phyloP scores from a whole-genome alignment of 371 early-diverging fungal genomes.

The Enteropsectra breve region DNA sequence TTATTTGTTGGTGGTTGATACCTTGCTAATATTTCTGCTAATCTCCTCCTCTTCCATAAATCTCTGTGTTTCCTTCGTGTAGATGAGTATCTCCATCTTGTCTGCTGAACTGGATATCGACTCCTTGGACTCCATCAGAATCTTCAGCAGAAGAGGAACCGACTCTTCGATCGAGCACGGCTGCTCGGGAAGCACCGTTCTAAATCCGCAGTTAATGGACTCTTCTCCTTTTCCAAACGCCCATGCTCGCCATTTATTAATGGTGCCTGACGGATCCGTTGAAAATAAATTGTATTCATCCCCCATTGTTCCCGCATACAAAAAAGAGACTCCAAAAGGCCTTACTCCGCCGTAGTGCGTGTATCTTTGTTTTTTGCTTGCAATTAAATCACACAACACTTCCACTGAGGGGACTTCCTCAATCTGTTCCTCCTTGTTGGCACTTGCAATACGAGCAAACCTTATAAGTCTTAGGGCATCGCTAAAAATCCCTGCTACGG shows the following conservation, averaged over 20 bases:
- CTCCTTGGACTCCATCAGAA: constrained; percentile 36
- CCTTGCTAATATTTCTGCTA: too few relatives aligned
- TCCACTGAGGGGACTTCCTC: constrained; percentile 77
- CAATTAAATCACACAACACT: constrained; percentile 78
- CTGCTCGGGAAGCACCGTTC: constrained; percentile 28
- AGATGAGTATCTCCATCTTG: constrained; percentile 40
- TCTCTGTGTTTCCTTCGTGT: constrained; percentile 11
- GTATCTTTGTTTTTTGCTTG: constrained; percentile 90
- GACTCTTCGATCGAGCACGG: constrained; percentile 34
- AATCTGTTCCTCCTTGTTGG: constrained; percentile 73
- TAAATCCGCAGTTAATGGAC: constrained; percentile 43
- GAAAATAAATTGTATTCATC: constrained; percentile 86
- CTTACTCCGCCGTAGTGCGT: constrained; percentile 93
- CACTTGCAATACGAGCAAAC: constrained; percentile 74
- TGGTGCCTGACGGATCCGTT: constrained; percentile 94
- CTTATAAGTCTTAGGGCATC: constrained; percentile 90
- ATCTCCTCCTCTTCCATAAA: constrained; percentile 29
- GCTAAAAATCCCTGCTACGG: constrained; percentile 90
- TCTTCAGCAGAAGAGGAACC: constrained; percentile 23
- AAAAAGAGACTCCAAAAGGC: constrained; percentile 93
- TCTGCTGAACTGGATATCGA: constrained; percentile 11
- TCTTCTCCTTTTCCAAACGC: constrained; percentile 71
- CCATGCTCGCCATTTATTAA: constrained; percentile 90
- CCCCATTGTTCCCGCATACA: constrained; percentile 82
- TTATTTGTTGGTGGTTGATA: too few relatives aligned